phyloP scores from a whole-genome alignment of 306 rosid genomes.

The Cucurbita ficifolia region DNA sequence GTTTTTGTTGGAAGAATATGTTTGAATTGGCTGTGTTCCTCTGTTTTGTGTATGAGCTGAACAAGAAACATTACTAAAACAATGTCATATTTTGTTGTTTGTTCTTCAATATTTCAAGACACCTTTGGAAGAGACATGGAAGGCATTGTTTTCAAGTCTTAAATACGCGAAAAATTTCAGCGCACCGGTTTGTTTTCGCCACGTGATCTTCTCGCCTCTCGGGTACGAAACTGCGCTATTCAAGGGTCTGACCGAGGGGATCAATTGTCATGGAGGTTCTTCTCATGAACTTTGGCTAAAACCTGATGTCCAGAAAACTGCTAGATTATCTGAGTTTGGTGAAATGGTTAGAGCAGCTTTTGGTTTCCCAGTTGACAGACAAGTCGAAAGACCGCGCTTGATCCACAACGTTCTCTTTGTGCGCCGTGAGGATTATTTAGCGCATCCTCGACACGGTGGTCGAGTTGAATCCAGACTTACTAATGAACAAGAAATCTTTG shows the following conservation, averaged over 20 bases:
- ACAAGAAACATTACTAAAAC: not conserved
- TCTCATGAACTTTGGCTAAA: constrained; percentile 61
- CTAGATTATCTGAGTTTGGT: constrained; percentile 87
- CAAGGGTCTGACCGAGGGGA: constrained; percentile 56
- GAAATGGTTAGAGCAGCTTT: constrained; percentile 81
- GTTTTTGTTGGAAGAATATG: not conserved
- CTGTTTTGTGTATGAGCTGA: not conserved
- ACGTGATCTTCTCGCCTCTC: constrained; percentile 68
- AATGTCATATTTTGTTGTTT: not conserved
- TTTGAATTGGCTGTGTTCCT: not conserved
- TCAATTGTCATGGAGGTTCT: constrained; percentile 50
- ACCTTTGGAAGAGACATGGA: constrained; percentile 88
- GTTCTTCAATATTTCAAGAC: constrained; percentile 34
- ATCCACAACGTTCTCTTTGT: constrained; percentile 68
- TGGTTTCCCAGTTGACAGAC: constrained; percentile 38
- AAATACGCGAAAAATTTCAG: constrained; percentile 72
- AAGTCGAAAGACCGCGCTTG: constrained; percentile 23
- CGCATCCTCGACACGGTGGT: constrained; percentile 91
- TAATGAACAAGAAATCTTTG: constrained; percentile 67
- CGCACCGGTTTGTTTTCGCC: constrained; percentile 76
- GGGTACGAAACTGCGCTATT: constrained; percentile 85
- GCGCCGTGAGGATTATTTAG: constrained; percentile 85
- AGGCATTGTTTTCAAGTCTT: constrained; percentile 65
- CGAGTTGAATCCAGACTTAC: constrained; percentile 70
- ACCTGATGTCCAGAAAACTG: constrained; percentile 55